Evolutionary conservation across 306 rosid species (phyloP).

Genomic region (Malus fusca): DNA sequence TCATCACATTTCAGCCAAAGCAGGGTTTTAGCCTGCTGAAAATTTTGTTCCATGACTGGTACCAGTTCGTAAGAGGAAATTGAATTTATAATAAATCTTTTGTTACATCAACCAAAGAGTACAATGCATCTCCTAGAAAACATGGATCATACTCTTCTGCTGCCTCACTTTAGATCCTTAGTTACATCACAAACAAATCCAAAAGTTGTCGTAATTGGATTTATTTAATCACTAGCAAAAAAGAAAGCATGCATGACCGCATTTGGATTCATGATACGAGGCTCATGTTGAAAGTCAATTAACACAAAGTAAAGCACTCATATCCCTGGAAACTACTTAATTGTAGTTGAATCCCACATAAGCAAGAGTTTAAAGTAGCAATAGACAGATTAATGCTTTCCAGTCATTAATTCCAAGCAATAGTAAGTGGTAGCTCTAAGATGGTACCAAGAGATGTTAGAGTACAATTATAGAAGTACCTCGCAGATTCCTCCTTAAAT

Average conservation of each 20-base stretch:
- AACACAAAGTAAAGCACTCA: neutral
- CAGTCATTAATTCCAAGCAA: neutral
- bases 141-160: neutral
- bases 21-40: neutral
- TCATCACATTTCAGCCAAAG: neutral
- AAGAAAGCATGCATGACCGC: neutral
- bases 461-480: slow-evolving; percentile 37
- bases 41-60: neutral
- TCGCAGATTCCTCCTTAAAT: slow-evolving; percentile 81
- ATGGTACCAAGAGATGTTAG: neutral
- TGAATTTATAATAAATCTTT: neutral
- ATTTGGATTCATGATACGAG: neutral
- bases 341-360: neutral
- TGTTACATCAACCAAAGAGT: neutral
- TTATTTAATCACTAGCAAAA: neutral
- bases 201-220: no score
- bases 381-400: neutral
- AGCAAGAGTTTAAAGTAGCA: neutral
- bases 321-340: neutral
- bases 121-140: neutral
- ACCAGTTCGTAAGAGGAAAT: neutral
- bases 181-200: neutral
- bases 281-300: neutral
- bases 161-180: neutral
- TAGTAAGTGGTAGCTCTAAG: neutral